These are phyloP conservation scores for Calonectria leucothoes DNA, from an alignment of 2,329 filamentous ascomycete species.

Conservation along the genomic window DNA sequence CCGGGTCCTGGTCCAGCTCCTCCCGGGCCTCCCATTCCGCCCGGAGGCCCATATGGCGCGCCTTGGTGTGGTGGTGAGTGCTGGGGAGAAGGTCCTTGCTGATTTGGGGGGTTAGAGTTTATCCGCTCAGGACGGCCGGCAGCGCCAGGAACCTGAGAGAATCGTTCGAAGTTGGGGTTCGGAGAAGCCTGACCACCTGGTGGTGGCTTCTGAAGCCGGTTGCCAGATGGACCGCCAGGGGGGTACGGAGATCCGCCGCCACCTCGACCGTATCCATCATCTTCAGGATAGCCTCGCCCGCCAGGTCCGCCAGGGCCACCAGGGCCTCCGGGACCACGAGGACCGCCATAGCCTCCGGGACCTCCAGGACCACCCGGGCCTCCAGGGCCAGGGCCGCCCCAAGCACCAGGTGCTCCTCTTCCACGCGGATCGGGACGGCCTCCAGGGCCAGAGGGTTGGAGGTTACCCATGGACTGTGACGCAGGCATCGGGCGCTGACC, in stretches of 20 bases:
- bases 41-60: constrained; percentile 8
- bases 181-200: constrained; percentile 38
- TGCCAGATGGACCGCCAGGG: constrained; percentile 46
- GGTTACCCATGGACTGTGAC: constrained; percentile 59
- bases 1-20: constrained; percentile 18
- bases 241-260: constrained; percentile 39
- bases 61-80: constrained; percentile 17
- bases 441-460: constrained; percentile 52
- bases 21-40: constrained; percentile 5
- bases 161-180: constrained; percentile 44
- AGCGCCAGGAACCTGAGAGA: constrained; percentile 46
- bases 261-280: constrained; percentile 38
- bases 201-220: constrained; percentile 44
- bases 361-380: constrained; percentile 34
- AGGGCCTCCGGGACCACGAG: constrained; percentile 26
- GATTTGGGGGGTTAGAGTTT: constrained; percentile 44
- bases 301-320: constrained; percentile 30
- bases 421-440: constrained; percentile 48
- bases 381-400: constrained; percentile 48
- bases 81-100: constrained; percentile 15
- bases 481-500: constrained; percentile 51
- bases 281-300: constrained; percentile 40
- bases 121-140: constrained; percentile 47
- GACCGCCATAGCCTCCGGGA: constrained; percentile 47
- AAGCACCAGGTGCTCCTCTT: constrained; percentile 57